phyloP scores from a whole-genome alignment of 2,329 filamentous ascomycete genomes.

The Sporothrix dimorphospora region DNA sequence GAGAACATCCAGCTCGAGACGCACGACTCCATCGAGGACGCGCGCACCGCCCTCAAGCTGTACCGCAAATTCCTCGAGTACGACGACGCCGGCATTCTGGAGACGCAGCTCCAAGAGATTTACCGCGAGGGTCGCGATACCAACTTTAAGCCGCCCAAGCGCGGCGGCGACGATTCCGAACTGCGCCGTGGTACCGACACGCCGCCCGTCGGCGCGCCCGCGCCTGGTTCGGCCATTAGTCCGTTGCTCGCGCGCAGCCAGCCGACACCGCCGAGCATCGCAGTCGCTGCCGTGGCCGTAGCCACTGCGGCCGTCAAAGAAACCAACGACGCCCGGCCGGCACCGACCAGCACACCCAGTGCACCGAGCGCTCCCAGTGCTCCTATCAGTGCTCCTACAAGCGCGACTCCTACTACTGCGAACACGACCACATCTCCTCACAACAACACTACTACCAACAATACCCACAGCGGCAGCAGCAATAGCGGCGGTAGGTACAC shows the following conservation, averaged over 20 bases:
- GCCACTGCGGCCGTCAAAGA: background rate
- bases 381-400: background rate
- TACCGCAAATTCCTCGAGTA: conserved; percentile 91
- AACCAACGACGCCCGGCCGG: background rate
- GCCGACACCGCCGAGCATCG: conserved; percentile 18
- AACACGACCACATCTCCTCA: background rate
- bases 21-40: conserved; percentile 96
- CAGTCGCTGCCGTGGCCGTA: background rate
- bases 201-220: conserved; percentile 48
- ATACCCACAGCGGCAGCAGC: background rate
- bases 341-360: background rate
- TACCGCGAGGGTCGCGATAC: conserved; percentile 59
- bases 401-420: background rate
- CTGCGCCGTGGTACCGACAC: conserved; percentile 47
- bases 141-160: conserved; percentile 56
- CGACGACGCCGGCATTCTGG: conserved; percentile 79
- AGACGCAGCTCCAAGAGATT: conserved; percentile 83
- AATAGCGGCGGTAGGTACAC: background rate
- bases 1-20: conserved; percentile 92
- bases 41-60: conserved; percentile 83
- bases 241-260: conserved; percentile 22
- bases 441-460: background rate
- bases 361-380: background rate
- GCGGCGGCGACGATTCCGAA: conserved; percentile 47
- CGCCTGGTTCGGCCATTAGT: conserved; percentile 11